Evolutionary conservation across 2,329 filamentous ascomycete species (phyloP).

Genomic region (Alternaria sp.): DNA sequence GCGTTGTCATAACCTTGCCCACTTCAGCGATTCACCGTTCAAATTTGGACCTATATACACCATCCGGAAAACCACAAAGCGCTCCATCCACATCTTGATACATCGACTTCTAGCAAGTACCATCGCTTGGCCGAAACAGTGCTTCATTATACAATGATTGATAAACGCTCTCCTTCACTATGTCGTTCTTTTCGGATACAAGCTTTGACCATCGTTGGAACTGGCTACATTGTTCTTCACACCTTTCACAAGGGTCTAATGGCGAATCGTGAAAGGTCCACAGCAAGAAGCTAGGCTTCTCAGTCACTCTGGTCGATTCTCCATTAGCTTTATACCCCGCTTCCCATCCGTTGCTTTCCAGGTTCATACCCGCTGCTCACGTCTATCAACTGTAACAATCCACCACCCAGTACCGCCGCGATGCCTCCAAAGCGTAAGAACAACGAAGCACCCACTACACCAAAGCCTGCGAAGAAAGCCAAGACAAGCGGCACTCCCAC

Average conservation of each 20-base stretch:
- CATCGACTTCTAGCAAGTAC: too few species aligned
- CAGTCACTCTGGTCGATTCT: background rate
- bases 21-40: background rate
- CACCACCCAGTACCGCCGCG: background rate
- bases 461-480: background rate
- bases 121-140: background rate
- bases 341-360: background rate
- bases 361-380: background rate
- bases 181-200: background rate
- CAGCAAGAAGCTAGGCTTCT: background rate
- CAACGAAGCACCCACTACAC: rapidly evolving
- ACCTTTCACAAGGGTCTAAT: background rate
- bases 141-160: background rate
- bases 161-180: background rate
- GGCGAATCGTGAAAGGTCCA: background rate
- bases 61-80: background rate
- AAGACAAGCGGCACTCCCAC: background rate
- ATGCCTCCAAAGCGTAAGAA: background rate
- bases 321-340: background rate
- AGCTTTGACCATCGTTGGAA: background rate
- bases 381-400: background rate
- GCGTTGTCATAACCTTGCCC: background rate
- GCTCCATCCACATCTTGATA: background rate
- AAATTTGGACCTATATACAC: background rate
- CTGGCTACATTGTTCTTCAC: background rate